Evolutionary conservation across 2,329 filamentous ascomycete species (phyloP), one percentile per base, ranked within the genome.

Genomic region (Epichloe scottii): DNA sequence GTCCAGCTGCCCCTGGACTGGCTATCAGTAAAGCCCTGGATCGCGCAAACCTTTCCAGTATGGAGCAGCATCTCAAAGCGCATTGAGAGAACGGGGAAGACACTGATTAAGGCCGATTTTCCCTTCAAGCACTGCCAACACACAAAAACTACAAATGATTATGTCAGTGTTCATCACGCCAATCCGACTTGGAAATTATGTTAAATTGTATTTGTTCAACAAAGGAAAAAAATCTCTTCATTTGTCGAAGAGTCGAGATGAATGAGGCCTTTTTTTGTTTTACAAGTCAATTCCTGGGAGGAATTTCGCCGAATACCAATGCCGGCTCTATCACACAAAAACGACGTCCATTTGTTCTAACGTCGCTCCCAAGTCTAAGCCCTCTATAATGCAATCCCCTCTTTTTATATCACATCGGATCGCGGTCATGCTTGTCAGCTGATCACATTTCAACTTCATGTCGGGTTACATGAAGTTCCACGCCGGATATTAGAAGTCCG

Each of bases 181-280:
- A 14, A 15, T 7, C 4, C 58, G 60, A 65, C 26, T 63, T 65
- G 65, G 62, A 49, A 46, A 21, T 26, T 40, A 42, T 17, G 42
- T 14, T 43, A 42, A 33, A 30, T 21, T 52, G 35, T 50, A 47
- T 52, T 53, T 49, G 41, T 51, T 52, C 19, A 47, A 60, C 56
- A 62, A 60, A 57, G 46, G 53, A 42, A 60, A 65, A 55, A 46
- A 50, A 33, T n/a, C 53, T 61, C 59, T 63, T 61, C 58, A 53
- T 62, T 53, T 59, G 57, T 60, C 59, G 60, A 63, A 64, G 61
- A 63, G 63, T 56, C 61, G 62, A 63, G 65, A 66, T 64, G 63
- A 66, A 65, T 66, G 65, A 67, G 63, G 62, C 46, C 62, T 67
- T 69, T 68, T 67, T 69, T 68, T 67, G 69, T 67, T 69, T 68